These are phyloP conservation scores for Clitopilus hobsonii DNA, from an alignment of 768 basidiomycete species.

Conservation along the genomic window DNA sequence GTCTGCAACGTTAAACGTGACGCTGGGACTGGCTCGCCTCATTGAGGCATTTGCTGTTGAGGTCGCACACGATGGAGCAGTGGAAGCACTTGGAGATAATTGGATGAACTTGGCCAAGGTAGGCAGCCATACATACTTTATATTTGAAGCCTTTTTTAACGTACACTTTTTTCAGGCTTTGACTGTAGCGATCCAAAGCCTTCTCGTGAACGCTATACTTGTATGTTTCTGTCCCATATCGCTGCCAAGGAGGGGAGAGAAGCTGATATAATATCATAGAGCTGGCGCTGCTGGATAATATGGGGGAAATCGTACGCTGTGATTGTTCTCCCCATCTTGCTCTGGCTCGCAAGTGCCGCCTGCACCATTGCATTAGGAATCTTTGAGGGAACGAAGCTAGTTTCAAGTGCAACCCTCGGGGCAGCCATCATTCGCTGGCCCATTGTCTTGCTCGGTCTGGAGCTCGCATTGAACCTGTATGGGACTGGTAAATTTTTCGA, in stretches of 20 bases:
- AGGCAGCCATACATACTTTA: background rate
- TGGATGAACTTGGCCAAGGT: background rate
- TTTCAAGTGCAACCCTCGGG: background rate
- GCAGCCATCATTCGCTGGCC: background rate
- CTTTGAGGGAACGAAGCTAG: background rate
- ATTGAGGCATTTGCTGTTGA: background rate
- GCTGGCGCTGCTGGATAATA: background rate
- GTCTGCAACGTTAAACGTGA: background rate
- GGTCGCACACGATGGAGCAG: background rate
- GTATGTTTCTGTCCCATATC: constrained; percentile 1
- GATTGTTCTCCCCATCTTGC: background rate
- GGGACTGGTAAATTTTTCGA: background rate
- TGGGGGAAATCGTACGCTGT: background rate
- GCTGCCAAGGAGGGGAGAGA: no score
- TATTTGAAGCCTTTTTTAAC: background rate
- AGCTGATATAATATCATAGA: background rate
- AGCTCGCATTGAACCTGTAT: background rate
- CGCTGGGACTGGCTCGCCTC: background rate
- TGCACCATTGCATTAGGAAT: background rate
- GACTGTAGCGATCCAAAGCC: background rate
- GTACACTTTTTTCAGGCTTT: background rate
- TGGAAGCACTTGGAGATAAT: background rate
- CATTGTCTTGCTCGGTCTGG: background rate
- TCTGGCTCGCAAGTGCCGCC: background rate
- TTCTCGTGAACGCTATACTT: background rate